Conservation (phyloP, 164 flowering plant genomes). For the Annona cherimola region DNA sequence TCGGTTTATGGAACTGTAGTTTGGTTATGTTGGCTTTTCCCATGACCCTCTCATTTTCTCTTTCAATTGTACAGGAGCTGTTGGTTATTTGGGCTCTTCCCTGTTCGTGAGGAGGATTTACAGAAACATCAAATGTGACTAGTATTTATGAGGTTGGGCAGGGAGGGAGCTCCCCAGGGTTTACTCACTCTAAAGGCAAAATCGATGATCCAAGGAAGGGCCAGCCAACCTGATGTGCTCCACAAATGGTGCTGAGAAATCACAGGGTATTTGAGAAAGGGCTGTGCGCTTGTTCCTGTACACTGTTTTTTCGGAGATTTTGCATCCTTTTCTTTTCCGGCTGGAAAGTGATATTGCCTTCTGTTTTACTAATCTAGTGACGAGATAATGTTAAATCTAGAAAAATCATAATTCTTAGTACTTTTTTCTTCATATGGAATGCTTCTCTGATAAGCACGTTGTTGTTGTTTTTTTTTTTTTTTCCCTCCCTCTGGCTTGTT, state of each 20-base stretch:
- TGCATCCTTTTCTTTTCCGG: slow-evolving; percentile 16
- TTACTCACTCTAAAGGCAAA: neutral
- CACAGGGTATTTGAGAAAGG: neutral
- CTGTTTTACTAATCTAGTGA: slow-evolving; percentile 3
- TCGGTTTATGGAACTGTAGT: neutral
- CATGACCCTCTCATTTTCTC: neutral
- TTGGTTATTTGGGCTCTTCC: slow-evolving; percentile 78
- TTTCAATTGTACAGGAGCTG: slow-evolving; percentile 60
- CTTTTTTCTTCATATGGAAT: neutral
- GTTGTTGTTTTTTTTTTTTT: neutral
- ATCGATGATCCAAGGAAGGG: neutral
- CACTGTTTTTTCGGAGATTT: slow-evolving; percentile 7
- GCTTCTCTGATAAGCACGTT: neutral
- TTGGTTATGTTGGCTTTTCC: neutral
- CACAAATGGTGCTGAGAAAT: neutral
- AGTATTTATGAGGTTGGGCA: slow-evolving; percentile 4
- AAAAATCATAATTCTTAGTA: slow-evolving; percentile 2
- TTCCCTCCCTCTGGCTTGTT: neutral
- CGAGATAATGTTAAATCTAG: slow-evolving; percentile 6
- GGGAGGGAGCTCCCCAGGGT: neutral
- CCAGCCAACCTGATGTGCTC: neutral
- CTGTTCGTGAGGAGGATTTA: slow-evolving; percentile 87
- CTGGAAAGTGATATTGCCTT: slow-evolving; percentile 1
- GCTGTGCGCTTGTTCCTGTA: slow-evolving; percentile 3
- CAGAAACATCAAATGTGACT: slow-evolving; percentile 92